Evolutionary conservation across 352 stramenopile genomes (phyloP).

Genomic region (Phytophthora pseudosyringae): DNA sequence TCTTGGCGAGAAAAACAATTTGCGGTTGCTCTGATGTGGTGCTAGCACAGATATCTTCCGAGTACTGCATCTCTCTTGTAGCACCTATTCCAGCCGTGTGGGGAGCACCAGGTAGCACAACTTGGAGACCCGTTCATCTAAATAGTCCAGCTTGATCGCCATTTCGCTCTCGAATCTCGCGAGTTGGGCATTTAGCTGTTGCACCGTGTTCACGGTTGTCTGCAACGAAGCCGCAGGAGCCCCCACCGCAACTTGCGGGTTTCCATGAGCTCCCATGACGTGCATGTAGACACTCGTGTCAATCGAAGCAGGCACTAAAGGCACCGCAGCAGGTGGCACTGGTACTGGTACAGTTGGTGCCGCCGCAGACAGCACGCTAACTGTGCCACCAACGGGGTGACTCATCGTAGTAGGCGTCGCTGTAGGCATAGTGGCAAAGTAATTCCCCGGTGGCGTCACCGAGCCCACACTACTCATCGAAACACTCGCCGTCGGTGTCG

Average conservation of each 20-base stretch:
- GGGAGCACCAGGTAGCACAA: constrained; percentile 54
- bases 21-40: not conserved
- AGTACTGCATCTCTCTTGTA: not conserved
- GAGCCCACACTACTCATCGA: not conserved
- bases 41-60: not conserved
- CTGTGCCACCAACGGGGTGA: not conserved
- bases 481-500: not conserved
- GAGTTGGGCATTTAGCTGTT: constrained; percentile 56
- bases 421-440: constrained; percentile 4
- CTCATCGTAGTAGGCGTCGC: not conserved
- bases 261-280: constrained; percentile 4
- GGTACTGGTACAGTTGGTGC: not conserved
- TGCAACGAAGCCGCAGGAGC: constrained; percentile 30
- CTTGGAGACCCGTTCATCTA: constrained; percentile 72
- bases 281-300: constrained; percentile 23
- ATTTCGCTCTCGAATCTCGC: constrained; percentile 61
- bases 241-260: constrained; percentile 1
- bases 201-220: constrained; percentile 35
- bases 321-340: not conserved
- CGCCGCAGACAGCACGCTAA: constrained; percentile 1
- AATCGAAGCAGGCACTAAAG: not conserved
- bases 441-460: constrained; percentile 15
- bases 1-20: no score
- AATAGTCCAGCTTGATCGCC: constrained; percentile 58
- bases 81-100: constrained; percentile 30